phyloP scores from a whole-genome alignment of 176 grass and related monocot genomes.

The Paspalum notatum region DNA sequence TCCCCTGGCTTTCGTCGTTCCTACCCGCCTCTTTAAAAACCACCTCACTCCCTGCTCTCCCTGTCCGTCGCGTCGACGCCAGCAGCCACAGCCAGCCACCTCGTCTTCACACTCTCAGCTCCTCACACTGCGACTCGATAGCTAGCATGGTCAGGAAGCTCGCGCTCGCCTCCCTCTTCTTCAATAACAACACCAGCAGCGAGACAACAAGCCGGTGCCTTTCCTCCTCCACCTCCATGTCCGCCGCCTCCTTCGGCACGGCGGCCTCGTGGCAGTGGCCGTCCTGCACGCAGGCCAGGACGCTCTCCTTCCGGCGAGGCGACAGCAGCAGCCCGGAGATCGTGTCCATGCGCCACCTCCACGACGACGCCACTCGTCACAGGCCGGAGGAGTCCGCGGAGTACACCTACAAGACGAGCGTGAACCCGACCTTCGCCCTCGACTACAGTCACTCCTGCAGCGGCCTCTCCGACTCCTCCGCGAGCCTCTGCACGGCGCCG shows the following conservation, averaged over 20 bases:
- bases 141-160: slow-evolving; percentile 51
- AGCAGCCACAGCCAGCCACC: neutral
- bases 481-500: slow-evolving; percentile 23
- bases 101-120: slow-evolving; percentile 4
- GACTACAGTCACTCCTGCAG: slow-evolving; percentile 13
- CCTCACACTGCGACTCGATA: neutral
- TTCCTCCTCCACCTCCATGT: slow-evolving; percentile 33
- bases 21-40: slow-evolving; percentile 7
- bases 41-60: neutral
- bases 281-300: slow-evolving; percentile 46
- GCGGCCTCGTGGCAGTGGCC: slow-evolving; percentile 47
- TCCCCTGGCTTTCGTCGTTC: neutral
- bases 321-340: neutral
- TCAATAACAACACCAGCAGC: slow-evolving; percentile 20
- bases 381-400: neutral
- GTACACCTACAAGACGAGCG: slow-evolving; percentile 22
- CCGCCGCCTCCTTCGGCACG: slow-evolving; percentile 26
- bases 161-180: slow-evolving; percentile 57
- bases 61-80: neutral
- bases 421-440: slow-evolving; percentile 35
- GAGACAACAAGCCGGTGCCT: slow-evolving; percentile 24
- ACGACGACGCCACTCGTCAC: neutral
- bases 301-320: slow-evolving; percentile 42
- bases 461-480: neutral
- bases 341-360: slow-evolving; percentile 36